These are phyloP conservation scores for Ottelia alismoides DNA, from an alignment of 106 monocot species.

Conservation along the genomic window DNA sequence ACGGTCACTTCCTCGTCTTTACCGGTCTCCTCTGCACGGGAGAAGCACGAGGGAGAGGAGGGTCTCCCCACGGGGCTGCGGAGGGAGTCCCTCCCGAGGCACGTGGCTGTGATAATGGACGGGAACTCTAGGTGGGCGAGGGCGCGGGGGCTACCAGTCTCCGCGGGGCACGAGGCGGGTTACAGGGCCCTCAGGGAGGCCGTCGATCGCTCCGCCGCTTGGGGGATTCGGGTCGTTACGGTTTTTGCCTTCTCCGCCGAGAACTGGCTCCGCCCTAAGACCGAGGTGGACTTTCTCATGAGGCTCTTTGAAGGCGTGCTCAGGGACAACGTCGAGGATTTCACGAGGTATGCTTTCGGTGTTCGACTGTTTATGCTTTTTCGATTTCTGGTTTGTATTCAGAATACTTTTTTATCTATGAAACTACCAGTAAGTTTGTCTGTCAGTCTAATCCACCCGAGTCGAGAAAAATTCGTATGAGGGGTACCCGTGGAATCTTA, in stretches of 20 bases:
- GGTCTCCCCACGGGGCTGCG: constrained; percentile 3
- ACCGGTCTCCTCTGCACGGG: too few species aligned
- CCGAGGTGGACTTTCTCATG: constrained; percentile 64
- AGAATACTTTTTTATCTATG: too few species aligned
- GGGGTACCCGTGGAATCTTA: too few species aligned
- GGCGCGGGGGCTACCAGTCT: constrained; percentile 7
- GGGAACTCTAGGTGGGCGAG: constrained; percentile 22
- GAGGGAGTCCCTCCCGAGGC: constrained; percentile 10
- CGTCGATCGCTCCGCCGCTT: constrained; percentile 29
- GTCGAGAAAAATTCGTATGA: too few species aligned
- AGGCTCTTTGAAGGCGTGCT: constrained; percentile 40
- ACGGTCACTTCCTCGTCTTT: too few species aligned
- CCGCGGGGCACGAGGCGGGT: constrained; percentile 51
- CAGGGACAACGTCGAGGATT: constrained; percentile 28
- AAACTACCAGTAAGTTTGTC: too few species aligned
- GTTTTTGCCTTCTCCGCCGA: constrained; percentile 78
- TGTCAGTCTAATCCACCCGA: too few species aligned
- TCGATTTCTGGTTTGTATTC: too few species aligned
- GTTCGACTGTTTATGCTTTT: too few species aligned
- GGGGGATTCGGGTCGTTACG: constrained; percentile 61
- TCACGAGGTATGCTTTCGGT: constrained; percentile 45
- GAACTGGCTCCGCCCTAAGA: constrained; percentile 73
- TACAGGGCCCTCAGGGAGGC: constrained; percentile 30
- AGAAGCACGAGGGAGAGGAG: background rate
- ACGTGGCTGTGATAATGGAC: constrained; percentile 20